Evolutionary conservation across 164 flowering plant genomes (phyloP), one percentile per base, ranked within the genome.

Genomic region (Santalum album): DNA sequence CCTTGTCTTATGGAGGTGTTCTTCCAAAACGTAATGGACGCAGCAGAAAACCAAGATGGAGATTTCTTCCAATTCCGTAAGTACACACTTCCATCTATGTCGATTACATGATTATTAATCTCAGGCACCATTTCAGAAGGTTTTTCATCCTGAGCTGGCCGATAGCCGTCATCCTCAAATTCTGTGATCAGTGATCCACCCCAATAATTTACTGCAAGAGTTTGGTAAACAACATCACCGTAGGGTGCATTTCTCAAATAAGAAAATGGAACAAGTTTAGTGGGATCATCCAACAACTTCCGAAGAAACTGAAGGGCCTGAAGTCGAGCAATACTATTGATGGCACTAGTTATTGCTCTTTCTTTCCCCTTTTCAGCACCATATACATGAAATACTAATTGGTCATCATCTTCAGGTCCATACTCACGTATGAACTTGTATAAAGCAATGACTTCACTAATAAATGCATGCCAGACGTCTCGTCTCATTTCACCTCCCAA

Each of bases 71-170:
- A 88, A 55, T 73, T 83, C 54, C 64, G 65, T 69, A 89, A 71
- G 74, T 83, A 92, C 7, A 86, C 79, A 72, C 98, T 84, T 67
- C 96, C 96, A 81, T 92, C 98, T 49, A 88, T 64, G 67, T 92
- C 83, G 57, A 64, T 75, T 5, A 82, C 80, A 61, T 82, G 81
- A 61, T 65, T 58, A 53, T 62, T 57, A 62, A 57, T 59, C 49
- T 74, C 80, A n/a, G 65, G n/a, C 39, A 49, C 54, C 50, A 65
- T 80, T 54, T 62, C 67, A 7, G 67, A 58, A 35, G 69, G 56
- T 40, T 53, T 61, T 26, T 23, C 21, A 25, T 46, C 71, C 54
- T 56, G 60, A 36, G 40, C 32, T 39, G 55, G 49, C 63, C 53
- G 71, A 61, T 27, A 45, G 35, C 58, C 61, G 23, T 50, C 50